Conservation (phyloP, 1,284 basidiomycete genomes). For the Chalciporus sp. region DNA sequence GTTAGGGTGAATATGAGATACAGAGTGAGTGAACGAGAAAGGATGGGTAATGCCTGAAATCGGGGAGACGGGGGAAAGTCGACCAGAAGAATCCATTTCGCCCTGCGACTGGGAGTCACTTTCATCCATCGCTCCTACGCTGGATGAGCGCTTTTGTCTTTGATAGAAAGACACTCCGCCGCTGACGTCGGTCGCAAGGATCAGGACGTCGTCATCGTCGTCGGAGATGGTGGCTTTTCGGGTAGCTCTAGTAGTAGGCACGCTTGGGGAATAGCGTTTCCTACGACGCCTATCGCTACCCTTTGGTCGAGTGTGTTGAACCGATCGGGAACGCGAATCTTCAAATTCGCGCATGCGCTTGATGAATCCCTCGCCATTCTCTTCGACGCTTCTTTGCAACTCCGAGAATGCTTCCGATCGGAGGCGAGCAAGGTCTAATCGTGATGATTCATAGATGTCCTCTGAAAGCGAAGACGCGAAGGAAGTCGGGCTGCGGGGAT, state of each 20-base stretch:
- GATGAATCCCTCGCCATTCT: slow-evolving; percentile 68
- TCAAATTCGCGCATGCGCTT: slow-evolving; percentile 74
- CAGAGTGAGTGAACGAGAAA: slow-evolving; percentile 11
- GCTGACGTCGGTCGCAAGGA: slow-evolving; percentile 45
- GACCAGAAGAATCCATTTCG: slow-evolving; percentile 16
- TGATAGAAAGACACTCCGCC: slow-evolving; percentile 20
- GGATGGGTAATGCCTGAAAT: slow-evolving; percentile 24
- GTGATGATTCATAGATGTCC: slow-evolving; percentile 20
- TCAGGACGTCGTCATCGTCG: slow-evolving; percentile 59
- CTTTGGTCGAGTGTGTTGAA: slow-evolving; percentile 39
- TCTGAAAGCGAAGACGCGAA: slow-evolving; percentile 15
- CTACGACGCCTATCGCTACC: slow-evolving; percentile 41
- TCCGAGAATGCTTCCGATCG: slow-evolving; percentile 66
- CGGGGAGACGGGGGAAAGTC: slow-evolving; percentile 22
- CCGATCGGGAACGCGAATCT: slow-evolving; percentile 45
- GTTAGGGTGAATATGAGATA: slow-evolving; percentile 16
- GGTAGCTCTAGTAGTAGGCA: slow-evolving; percentile 16
- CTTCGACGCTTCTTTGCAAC: slow-evolving; percentile 58
- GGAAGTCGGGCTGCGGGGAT: slow-evolving; percentile 26
- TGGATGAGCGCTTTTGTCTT: slow-evolving; percentile 44
- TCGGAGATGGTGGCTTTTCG: slow-evolving; percentile 34
- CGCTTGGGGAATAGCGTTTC: slow-evolving; percentile 38
- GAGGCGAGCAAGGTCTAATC: slow-evolving; percentile 47
- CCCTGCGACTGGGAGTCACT: slow-evolving; percentile 18
- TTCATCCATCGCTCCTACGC: slow-evolving; percentile 45